These are phyloP conservation scores for Vitis labrusca DNA, from an alignment of 164 flowering plant species.

Conservation along the genomic window DNA sequence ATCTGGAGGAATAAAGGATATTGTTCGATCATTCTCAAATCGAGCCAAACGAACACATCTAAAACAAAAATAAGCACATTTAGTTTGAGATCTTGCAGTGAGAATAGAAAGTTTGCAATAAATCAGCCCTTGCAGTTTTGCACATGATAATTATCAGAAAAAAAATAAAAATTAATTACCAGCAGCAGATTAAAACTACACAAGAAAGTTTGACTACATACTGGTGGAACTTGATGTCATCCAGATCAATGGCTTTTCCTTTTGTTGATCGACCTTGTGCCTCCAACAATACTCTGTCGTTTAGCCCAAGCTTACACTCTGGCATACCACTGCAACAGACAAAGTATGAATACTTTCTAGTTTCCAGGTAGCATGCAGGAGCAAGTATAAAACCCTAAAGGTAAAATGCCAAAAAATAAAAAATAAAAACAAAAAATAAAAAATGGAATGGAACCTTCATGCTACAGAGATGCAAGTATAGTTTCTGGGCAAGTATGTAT, in stretches of 20 bases:
- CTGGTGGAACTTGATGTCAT: conserved; percentile 99
- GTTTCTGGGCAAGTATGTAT: too few relatives aligned
- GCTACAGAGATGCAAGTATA: too few relatives aligned
- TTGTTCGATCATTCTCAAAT: conserved; percentile 96
- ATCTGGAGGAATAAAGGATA: conserved; percentile 98
- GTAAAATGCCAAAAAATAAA: not conserved
- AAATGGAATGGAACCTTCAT: not conserved
- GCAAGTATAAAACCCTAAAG: not conserved
- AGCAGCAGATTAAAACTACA: conserved; percentile 12
- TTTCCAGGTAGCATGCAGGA: not conserved
- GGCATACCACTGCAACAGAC: conserved; percentile 93
- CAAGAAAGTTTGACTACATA: conserved; percentile 35
- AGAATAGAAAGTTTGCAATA: not conserved
- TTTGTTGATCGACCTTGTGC: conserved; percentile 95
- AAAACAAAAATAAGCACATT: conserved; percentile 8
- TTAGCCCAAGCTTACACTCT: conserved; percentile 96
- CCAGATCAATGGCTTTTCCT: conserved; percentile 97
- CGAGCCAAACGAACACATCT: conserved; percentile 99
- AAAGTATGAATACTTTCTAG: conserved; percentile 6
- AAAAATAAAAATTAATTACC: not conserved
- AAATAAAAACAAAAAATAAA: not conserved
- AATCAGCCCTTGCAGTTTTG: not conserved
- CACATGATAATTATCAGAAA: too few relatives aligned
- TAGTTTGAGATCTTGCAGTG: conserved; percentile 6
- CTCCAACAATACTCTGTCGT: conserved; percentile 90